Base-by-base conservation (phyloP, 306 rosid genomes). In the Styphnolobium japonicum region DNA sequence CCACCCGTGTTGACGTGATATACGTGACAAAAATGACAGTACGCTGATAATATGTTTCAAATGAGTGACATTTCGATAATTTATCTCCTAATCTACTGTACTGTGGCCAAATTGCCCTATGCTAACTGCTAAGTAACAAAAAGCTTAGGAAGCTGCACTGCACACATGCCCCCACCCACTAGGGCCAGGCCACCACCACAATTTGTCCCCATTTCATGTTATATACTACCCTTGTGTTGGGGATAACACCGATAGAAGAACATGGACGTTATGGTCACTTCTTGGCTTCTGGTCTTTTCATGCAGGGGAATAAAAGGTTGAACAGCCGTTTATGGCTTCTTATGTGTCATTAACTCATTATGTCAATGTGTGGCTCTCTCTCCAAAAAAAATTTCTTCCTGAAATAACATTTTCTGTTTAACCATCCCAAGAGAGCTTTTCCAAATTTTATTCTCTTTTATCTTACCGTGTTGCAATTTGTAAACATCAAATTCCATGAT, bases 81-180 rank as follows among this genome's bases (percentile, higher is more conserved):
- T n/a, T n/a, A n/a, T n/a, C n/a, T n/a, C n/a, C n/a, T n/a, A n/a
- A n/a, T n/a, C n/a, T n/a, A n/a, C n/a, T n/a, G n/a, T n/a, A n/a
- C n/a, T n/a, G n/a, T n/a, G n/a, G n/a, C n/a, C n/a, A n/a, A n/a
- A n/a, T n/a, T n/a, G n/a, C n/a, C n/a, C n/a, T n/a, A n/a, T n/a
- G n/a, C n/a, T n/a, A n/a, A n/a, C 21, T 70, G 53, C 73, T 70
- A 81, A 23, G 33, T 19, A 82, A 71, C 79, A 39, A 76, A 72
- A 66, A 46, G 45, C 45, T 67, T 8, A 58, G 48, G 60, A 66
- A 36, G 10, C 16, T 79, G 36, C 71, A 19, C 46, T 33, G 19
- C 0, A 43, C 56, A 39, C 4, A 57, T 27, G 29, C 15, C 77
- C 86, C 86, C 80, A 64, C 72, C 55, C 25, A 49, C 18, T 37